Conservation (phyloP, 2,329 filamentous ascomycete genomes). For the Hypoxylon sp. region DNA sequence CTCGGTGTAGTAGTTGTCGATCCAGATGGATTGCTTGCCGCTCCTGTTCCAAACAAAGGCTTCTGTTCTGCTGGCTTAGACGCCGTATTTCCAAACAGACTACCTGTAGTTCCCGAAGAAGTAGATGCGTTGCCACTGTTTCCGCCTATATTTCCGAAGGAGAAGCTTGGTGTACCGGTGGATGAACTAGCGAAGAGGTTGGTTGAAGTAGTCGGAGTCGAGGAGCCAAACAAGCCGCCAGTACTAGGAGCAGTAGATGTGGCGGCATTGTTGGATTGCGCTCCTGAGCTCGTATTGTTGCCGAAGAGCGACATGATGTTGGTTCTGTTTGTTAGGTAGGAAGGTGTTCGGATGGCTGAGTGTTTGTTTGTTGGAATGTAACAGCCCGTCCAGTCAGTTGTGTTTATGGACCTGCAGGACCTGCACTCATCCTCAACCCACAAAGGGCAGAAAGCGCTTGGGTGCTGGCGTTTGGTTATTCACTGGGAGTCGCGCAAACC, state of each 20-base stretch:
- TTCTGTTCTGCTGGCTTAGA: slow-evolving; percentile 54
- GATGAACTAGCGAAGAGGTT: slow-evolving; percentile 39
- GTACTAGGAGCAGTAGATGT: slow-evolving; percentile 56
- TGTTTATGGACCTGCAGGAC: slow-evolving; percentile 31
- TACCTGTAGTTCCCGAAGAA: slow-evolving; percentile 42
- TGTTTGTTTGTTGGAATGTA: slow-evolving; percentile 46
- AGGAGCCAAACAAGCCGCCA: slow-evolving; percentile 54
- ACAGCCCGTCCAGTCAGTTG: slow-evolving; percentile 35
- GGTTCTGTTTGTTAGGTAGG: slow-evolving; percentile 11
- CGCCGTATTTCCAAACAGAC: slow-evolving; percentile 56
- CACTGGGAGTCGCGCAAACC: slow-evolving; percentile 18
- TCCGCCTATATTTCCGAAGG: slow-evolving; percentile 57
- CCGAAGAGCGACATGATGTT: slow-evolving; percentile 57
- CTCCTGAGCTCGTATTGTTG: slow-evolving; percentile 48
- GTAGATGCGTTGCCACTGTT: slow-evolving; percentile 44
- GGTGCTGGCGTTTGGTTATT: slow-evolving; percentile 28
- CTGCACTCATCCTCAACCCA: slow-evolving; percentile 44
- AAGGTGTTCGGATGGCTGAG: slow-evolving; percentile 8
- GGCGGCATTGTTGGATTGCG: slow-evolving; percentile 56
- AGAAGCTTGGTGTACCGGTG: slow-evolving; percentile 56
- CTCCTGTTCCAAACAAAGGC: slow-evolving; percentile 51
- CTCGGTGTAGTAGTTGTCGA: slow-evolving; percentile 49
- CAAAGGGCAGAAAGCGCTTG: slow-evolving; percentile 27
- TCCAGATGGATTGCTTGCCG: slow-evolving; percentile 37
- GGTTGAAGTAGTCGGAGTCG: slow-evolving; percentile 21